Percentiles rank a stretch among this genome's conserved stretches.
Conservation (phyloP, 1,284 basidiomycete genomes). For the Ustilago shanxiensis region DNA sequence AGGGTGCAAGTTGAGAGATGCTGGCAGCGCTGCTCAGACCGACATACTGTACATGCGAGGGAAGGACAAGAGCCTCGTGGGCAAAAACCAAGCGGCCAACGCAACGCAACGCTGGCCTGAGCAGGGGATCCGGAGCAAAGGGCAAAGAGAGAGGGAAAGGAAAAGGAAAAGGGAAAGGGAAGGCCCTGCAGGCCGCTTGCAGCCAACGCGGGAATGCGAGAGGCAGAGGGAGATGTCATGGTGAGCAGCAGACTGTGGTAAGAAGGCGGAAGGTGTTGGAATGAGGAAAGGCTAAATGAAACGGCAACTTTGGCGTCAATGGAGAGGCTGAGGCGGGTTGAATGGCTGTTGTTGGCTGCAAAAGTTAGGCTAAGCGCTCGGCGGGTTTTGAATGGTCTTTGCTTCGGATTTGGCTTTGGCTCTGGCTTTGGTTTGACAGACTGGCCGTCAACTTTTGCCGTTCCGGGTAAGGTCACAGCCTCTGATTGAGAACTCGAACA, state of each 20-base stretch:
- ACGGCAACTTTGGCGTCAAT: too few species aligned
- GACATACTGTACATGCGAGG: neutral
- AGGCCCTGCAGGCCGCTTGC: too few species aligned
- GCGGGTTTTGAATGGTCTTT: too few species aligned
- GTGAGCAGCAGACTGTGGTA: neutral
- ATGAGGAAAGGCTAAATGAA: too few species aligned
- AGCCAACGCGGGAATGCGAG: neutral
- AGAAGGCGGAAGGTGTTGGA: neutral
- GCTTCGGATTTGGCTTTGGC: slow-evolving; percentile 2
- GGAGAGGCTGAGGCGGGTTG: neutral
- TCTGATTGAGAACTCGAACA: neutral
- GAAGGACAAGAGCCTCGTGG: neutral
- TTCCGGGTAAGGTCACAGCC: slow-evolving; percentile 1
- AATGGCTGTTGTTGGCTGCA: neutral
- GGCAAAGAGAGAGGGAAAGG: too few species aligned
- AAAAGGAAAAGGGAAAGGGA: too few species aligned
- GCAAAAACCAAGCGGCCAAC: neutral
- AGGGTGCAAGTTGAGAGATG: neutral
- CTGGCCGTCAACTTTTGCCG: neutral
- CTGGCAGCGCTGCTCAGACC: neutral
- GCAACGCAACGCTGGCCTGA: too few species aligned
- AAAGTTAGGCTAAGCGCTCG: too few species aligned
- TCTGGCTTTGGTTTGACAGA: slow-evolving; percentile 2
- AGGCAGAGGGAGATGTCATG: neutral
- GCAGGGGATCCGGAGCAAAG: too few species aligned